These are phyloP conservation scores for Kodamaea suecica DNA, from an alignment of 1,139 yeast genomes.

Conservation along the genomic window DNA sequence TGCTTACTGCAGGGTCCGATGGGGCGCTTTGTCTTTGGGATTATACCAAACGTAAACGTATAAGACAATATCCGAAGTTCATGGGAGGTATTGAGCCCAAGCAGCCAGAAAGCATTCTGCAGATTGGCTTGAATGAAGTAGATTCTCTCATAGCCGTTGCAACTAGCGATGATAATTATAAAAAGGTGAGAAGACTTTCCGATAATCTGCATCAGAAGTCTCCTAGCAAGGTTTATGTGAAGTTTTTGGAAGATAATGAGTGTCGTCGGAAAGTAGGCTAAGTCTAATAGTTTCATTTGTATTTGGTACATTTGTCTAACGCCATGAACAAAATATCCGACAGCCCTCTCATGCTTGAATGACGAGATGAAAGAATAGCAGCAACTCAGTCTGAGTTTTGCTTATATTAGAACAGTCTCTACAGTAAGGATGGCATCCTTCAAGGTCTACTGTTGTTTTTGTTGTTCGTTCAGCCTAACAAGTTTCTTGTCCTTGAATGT, in stretches of 20 bases:
- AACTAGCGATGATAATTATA: slow-evolving; percentile 53
- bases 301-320: no score
- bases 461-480: no score
- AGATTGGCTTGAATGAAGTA: slow-evolving; percentile 39
- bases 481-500: no score
- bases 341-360: no score
- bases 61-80: slow-evolving; percentile 55
- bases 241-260: slow-evolving; percentile 6
- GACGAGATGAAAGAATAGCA: no score
- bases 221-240: slow-evolving; percentile 15
- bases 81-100: slow-evolving; percentile 8
- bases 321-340: no score
- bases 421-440: no score
- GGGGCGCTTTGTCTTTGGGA: slow-evolving; percentile 80
- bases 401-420: no score
- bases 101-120: slow-evolving; percentile 40
- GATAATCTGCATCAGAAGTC: slow-evolving; percentile 11
- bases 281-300: neutral
- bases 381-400: no score
- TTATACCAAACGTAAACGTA: slow-evolving; percentile 56
- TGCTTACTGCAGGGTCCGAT: slow-evolving; percentile 78
- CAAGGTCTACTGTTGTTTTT: no score
- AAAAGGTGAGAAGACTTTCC: slow-evolving; percentile 14
- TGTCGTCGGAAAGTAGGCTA: neutral
- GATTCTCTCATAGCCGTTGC: slow-evolving; percentile 52